A percentile compares a stretch with the other conserved stretches of the same genome.
phyloP scores from a whole-genome alignment of 345 rosid species.

The Salix arbutifolia region DNA sequence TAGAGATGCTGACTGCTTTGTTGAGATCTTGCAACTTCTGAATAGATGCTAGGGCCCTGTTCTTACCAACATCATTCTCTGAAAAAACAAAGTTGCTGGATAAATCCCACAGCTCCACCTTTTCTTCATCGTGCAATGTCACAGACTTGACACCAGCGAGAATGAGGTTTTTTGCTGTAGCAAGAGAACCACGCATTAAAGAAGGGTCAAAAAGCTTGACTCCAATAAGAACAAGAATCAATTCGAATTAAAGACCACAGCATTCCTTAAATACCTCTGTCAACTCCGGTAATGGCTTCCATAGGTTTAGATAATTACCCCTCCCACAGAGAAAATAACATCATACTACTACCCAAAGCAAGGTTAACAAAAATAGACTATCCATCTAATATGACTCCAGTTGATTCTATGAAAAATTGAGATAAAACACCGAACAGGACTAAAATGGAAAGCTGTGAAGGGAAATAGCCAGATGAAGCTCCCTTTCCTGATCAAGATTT shows the following conservation, averaged over 20 bases:
- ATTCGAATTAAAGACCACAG: not conserved
- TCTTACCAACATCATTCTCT: conserved; percentile 83
- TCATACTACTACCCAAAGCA: not conserved
- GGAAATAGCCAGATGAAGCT: not conserved
- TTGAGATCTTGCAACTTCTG: conserved; percentile 96
- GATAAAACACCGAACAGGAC: not conserved
- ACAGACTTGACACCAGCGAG: conserved; percentile 99
- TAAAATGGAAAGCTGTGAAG: not conserved
- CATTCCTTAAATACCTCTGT: not conserved
- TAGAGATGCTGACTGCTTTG: conserved; percentile 70
- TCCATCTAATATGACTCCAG: not conserved
- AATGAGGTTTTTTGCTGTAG: conserved; percentile 90
- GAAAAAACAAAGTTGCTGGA: conserved; percentile 79
- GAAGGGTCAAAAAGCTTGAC: not conserved
- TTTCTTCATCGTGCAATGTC: conserved; percentile 83
- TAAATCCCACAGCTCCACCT: conserved; percentile 87
- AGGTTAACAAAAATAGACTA: not conserved
- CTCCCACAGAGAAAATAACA: not conserved
- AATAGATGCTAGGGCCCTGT: conserved; percentile 88
- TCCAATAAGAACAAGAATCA: not conserved
- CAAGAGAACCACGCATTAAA: not conserved
- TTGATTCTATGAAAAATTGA: not conserved
- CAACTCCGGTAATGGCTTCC: not conserved
- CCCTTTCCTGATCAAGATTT: not conserved
- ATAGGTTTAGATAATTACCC: not conserved